These are phyloP conservation scores for Penicillium sp. DNA, from an alignment of 2,329 filamentous ascomycete species.

Conservation along the genomic window DNA sequence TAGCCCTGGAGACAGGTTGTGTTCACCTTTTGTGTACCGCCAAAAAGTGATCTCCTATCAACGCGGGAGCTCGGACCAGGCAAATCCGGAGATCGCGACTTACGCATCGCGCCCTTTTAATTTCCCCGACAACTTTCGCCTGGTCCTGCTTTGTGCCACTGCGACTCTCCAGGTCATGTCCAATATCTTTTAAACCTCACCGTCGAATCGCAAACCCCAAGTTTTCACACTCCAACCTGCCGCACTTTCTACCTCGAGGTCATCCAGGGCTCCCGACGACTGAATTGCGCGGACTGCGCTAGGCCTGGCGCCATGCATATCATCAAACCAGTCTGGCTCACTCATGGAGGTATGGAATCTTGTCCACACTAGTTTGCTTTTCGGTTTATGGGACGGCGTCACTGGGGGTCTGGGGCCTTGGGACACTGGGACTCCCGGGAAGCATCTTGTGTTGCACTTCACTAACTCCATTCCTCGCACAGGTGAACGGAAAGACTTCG, in stretches of 20 bases:
- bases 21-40: background rate
- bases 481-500: conserved; percentile 97
- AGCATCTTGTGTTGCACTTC: background rate
- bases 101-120: conserved; percentile 28
- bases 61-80: conserved; percentile 39
- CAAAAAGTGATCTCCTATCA: conserved; percentile 1
- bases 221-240: background rate
- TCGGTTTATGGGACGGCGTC: background rate
- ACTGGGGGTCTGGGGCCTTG: background rate
- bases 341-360: conserved; percentile 71
- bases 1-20: background rate
- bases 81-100: conserved; percentile 42
- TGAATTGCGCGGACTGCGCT: conserved; percentile 9
- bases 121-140: conserved; percentile 10
- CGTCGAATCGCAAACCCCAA: too few relatives aligned
- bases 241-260: background rate
- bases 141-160: background rate
- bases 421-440: background rate
- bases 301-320: conserved; percentile 65
- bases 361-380: conserved; percentile 4
- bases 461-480: conserved; percentile 21
- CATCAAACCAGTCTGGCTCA: conserved; percentile 94
- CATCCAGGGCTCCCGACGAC: background rate
- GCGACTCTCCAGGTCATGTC: conserved; percentile 32
- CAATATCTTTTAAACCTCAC: conserved; percentile 16